Evolutionary conservation across 306 rosid species (phyloP).

Genomic region (Mimosa pudica): DNA sequence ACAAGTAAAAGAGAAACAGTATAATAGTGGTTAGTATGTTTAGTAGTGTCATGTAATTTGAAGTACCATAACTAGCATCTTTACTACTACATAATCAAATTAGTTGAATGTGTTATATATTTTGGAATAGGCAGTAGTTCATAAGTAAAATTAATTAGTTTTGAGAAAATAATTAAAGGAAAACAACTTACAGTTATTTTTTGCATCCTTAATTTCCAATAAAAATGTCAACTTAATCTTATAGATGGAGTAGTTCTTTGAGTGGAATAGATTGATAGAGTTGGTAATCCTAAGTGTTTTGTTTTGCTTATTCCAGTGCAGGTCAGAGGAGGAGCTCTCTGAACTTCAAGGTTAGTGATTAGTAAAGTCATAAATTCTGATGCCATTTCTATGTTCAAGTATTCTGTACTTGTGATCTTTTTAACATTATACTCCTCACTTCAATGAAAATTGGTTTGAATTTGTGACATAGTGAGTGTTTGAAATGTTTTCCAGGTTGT

Average conservation of each 20-base stretch:
- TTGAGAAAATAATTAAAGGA: too few species aligned
- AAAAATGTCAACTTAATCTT: too few species aligned
- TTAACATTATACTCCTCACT: neutral
- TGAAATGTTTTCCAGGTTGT: neutral
- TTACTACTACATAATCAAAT: too few species aligned
- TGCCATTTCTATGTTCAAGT: neutral
- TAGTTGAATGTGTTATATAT: too few species aligned
- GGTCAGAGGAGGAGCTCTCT: slow-evolving; percentile 98
- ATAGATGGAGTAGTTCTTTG: neutral
- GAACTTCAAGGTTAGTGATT: slow-evolving; percentile 77
- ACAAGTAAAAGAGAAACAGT: too few species aligned
- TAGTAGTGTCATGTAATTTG: too few species aligned
- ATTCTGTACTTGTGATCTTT: neutral
- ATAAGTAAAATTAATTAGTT: too few species aligned
- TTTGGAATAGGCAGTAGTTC: too few species aligned
- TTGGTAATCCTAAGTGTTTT: slow-evolving; percentile 48
- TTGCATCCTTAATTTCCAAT: too few species aligned
- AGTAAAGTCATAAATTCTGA: neutral
- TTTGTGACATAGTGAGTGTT: neutral
- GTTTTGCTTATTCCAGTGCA: slow-evolving; percentile 82
- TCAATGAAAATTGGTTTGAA: neutral
- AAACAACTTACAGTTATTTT: too few species aligned
- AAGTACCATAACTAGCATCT: too few species aligned
- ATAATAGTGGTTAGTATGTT: too few species aligned
- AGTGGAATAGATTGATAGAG: slow-evolving; percentile 50